Conservation (phyloP, 2,329 filamentous ascomycete species). For the Stagonosporopsis cucurbitacearum region DNA sequence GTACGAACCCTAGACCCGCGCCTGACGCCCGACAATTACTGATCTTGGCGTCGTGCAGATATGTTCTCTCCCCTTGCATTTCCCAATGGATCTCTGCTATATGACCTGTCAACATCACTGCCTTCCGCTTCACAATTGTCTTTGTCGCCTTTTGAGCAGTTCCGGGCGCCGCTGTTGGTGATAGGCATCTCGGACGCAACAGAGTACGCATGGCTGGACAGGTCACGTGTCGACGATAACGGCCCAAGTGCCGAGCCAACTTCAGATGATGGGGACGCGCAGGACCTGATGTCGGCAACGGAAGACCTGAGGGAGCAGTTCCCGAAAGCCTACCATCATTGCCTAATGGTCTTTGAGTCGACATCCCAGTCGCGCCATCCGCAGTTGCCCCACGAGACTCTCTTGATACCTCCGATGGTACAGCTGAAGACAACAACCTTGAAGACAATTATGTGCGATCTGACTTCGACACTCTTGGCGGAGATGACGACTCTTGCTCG, state of each 20-base stretch:
- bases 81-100: slow-evolving; percentile 83
- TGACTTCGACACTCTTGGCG: slow-evolving; percentile 54
- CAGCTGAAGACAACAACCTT: slow-evolving; percentile 75
- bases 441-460: slow-evolving; percentile 54
- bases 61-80: slow-evolving; percentile 94
- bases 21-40: slow-evolving; percentile 36
- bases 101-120: slow-evolving; percentile 81
- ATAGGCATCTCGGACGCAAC: slow-evolving; percentile 84
- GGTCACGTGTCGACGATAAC: slow-evolving; percentile 41
- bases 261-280: slow-evolving; percentile 36
- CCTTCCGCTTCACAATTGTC: slow-evolving; percentile 81
- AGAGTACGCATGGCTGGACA: slow-evolving; percentile 61
- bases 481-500: slow-evolving; percentile 57
- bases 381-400: slow-evolving; percentile 67
- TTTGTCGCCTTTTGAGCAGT: slow-evolving; percentile 87
- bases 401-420: slow-evolving; percentile 71
- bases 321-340: slow-evolving; percentile 77
- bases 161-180: slow-evolving; percentile 81
- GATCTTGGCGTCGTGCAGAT: slow-evolving; percentile 61
- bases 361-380: slow-evolving; percentile 47
- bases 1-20: slow-evolving; percentile 59
- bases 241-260: slow-evolving; percentile 21
- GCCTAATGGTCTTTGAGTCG: slow-evolving; percentile 81
- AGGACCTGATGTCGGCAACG: slow-evolving; percentile 65
- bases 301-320: slow-evolving; percentile 74